A percentile compares a stretch with the other conserved stretches of the same genome.
phyloP scores from a whole-genome alignment of 106 monocot species.

The Dactylorhiza incarnata region DNA sequence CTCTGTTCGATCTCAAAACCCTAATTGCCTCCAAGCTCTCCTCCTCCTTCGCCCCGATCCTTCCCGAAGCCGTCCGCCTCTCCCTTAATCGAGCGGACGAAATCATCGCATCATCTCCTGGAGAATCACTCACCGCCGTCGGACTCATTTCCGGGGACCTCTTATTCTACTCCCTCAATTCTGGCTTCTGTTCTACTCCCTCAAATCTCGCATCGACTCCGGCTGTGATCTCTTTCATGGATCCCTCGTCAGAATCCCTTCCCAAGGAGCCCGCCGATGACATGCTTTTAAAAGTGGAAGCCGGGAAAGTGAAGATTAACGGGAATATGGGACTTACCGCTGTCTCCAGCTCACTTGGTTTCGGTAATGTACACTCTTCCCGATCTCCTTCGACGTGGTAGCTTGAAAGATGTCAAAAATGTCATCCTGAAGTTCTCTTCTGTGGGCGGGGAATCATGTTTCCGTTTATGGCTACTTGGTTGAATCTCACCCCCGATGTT shows the following conservation, averaged over 20 bases:
- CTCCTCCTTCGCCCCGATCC: slow-evolving; percentile 10
- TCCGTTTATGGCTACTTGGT: slow-evolving; percentile 51
- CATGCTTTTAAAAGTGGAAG: slow-evolving; percentile 21
- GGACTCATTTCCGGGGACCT: slow-evolving; percentile 75
- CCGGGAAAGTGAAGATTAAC: slow-evolving; percentile 19
- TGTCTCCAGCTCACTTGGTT: slow-evolving; percentile 20
- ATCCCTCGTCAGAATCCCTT: not conserved
- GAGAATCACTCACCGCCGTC: slow-evolving; percentile 33
- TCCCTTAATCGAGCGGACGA: slow-evolving; percentile 78
- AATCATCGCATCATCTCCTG: slow-evolving; percentile 17
- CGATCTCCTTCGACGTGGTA: slow-evolving; percentile 18
- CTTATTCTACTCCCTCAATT: slow-evolving; percentile 35
- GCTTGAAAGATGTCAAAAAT: slow-evolving; percentile 5
- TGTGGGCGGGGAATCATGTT: slow-evolving; percentile 31
- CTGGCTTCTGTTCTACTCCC: not conserved
- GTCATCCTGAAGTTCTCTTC: slow-evolving; percentile 38
- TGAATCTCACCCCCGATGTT: slow-evolving; percentile 18
- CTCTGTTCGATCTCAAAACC: slow-evolving; percentile 54
- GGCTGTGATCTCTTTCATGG: not conserved
- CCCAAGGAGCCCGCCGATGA: not conserved
- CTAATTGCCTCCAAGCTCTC: slow-evolving; percentile 38
- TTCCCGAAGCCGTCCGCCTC: slow-evolving; percentile 34
- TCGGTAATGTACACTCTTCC: slow-evolving; percentile 43
- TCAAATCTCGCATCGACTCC: not conserved
- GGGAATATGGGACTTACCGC: slow-evolving; percentile 32